Evolutionary conservation across 257 asterid species (phyloP).

Genomic region (Solanum chaucha): DNA sequence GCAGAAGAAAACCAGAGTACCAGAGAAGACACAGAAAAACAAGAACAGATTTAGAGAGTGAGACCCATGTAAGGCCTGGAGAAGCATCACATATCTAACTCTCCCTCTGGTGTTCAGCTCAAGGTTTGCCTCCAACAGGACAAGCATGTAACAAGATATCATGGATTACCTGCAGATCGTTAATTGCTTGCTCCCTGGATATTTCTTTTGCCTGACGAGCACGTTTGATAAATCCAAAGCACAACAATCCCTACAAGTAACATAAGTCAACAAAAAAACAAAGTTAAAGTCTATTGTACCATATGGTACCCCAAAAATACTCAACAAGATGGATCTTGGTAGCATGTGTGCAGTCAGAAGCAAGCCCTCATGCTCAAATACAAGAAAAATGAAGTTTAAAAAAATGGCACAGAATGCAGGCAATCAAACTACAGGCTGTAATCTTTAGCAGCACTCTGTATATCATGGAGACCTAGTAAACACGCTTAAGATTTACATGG

Average conservation of each 20-base stretch:
- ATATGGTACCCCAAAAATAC: neutral
- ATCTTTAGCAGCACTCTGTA: neutral
- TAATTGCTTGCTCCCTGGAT: slow-evolving; percentile 72
- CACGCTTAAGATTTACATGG: neutral
- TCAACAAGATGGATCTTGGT: neutral
- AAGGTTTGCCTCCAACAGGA: neutral
- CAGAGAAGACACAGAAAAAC: neutral
- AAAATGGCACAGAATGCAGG: neutral
- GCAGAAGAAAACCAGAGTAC: neutral
- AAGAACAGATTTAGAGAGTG: neutral
- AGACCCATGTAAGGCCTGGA: neutral
- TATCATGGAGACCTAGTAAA: neutral
- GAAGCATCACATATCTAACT: neutral
- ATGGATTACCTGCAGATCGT: slow-evolving; percentile 65
- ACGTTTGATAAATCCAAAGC: slow-evolving; percentile 83
- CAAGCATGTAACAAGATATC: neutral
- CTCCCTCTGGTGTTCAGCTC: neutral
- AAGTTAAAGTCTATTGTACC: neutral
- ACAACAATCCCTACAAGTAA: slow-evolving; percentile 52
- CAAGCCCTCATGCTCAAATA: neutral
- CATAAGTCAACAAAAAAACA: neutral
- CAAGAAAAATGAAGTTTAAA: neutral
- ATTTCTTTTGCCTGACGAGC: slow-evolving; percentile 63
- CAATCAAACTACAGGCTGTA: neutral
- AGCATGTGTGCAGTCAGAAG: neutral